Evolutionary conservation across 2,329 filamentous ascomycete species (phyloP).

Genomic region (Aureobasidium mangrovei): DNA sequence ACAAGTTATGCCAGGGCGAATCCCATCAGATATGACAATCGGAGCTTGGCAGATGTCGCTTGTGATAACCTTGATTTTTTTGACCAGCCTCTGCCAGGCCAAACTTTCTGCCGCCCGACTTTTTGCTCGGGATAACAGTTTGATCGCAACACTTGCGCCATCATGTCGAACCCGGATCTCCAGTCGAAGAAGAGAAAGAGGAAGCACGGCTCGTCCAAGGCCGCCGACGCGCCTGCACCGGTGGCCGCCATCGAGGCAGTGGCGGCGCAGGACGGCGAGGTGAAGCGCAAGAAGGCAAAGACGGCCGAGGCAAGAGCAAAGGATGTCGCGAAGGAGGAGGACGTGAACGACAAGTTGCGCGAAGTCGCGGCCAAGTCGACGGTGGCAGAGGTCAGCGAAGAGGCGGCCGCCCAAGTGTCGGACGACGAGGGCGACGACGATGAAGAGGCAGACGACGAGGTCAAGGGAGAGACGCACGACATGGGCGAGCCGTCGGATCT

Average conservation of each 20-base stretch:
- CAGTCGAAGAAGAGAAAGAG: slow-evolving; percentile 41
- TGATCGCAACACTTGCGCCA: slow-evolving; percentile 10
- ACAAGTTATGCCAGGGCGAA: no score
- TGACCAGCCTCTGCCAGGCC: not conserved
- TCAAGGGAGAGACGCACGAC: slow-evolving; percentile 19
- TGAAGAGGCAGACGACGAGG: slow-evolving; percentile 23
- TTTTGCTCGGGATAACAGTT: not conserved
- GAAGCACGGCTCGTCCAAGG: slow-evolving; percentile 33
- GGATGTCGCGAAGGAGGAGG: slow-evolving; percentile 26
- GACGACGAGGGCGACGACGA: slow-evolving; percentile 27
- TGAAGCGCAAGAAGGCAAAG: slow-evolving; percentile 34
- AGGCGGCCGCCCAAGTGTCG: slow-evolving; percentile 28
- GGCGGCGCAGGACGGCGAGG: slow-evolving; percentile 14
- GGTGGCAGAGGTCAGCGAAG: slow-evolving; percentile 27
- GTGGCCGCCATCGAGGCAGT: slow-evolving; percentile 19
- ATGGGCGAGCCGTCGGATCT: slow-evolving; percentile 38
- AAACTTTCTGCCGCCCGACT: not conserved
- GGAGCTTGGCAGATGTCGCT: not conserved
- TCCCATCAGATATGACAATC: slow-evolving; percentile 6
- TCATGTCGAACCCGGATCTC: slow-evolving; percentile 31
- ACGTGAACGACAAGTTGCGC: slow-evolving; percentile 28
- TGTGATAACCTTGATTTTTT: slow-evolving; percentile 13
- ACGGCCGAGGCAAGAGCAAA: slow-evolving; percentile 22
- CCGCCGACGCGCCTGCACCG: slow-evolving; percentile 23
- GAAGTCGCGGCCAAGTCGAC: slow-evolving; percentile 20